A percentile compares a stretch with the other conserved stretches of the same genome.
These are phyloP conservation scores for Ceratocystis papillata DNA, from an alignment of 2,329 filamentous ascomycete genomes.

Conservation along the genomic window DNA sequence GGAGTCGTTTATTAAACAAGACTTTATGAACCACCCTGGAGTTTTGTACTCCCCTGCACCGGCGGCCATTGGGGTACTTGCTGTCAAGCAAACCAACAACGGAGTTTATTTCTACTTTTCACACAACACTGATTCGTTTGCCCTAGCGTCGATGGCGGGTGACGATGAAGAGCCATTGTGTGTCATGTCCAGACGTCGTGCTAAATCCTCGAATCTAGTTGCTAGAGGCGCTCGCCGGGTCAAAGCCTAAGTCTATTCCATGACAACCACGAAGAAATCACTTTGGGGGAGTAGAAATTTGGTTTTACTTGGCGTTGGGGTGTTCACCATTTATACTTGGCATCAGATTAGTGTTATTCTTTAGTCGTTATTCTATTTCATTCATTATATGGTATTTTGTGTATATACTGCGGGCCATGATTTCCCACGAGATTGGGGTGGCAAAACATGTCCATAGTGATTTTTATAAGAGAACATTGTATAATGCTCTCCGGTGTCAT, in stretches of 20 bases:
- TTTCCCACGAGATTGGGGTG: not conserved
- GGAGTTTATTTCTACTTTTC: conserved; percentile 84
- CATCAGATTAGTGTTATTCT: conserved; percentile 5
- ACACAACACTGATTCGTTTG: conserved; percentile 87
- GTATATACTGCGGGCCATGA: conserved; percentile 1
- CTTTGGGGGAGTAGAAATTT: not conserved
- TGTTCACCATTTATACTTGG: conserved; percentile 1
- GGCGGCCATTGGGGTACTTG: conserved; percentile 85
- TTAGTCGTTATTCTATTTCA: conserved; percentile 7
- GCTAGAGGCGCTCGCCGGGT: conserved; percentile 45
- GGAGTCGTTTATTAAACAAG: conserved; percentile 65
- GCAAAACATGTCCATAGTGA: not conserved
- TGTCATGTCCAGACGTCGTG: conserved; percentile 50
- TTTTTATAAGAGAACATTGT: not conserved
- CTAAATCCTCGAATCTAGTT: conserved; percentile 52
- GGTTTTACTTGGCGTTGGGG: not conserved
- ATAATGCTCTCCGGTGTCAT: no score
- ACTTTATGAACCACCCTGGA: conserved; percentile 87
- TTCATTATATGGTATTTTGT: not conserved
- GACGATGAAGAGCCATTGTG: conserved; percentile 63
- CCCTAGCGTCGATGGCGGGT: conserved; percentile 78
- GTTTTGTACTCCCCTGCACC: conserved; percentile 67
- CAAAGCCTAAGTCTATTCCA: conserved; percentile 27
- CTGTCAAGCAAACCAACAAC: conserved; percentile 68
- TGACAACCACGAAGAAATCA: conserved; percentile 22